Base-by-base conservation (phyloP, 345 rosid genomes). In the Eucalyptus shirleyi region DNA sequence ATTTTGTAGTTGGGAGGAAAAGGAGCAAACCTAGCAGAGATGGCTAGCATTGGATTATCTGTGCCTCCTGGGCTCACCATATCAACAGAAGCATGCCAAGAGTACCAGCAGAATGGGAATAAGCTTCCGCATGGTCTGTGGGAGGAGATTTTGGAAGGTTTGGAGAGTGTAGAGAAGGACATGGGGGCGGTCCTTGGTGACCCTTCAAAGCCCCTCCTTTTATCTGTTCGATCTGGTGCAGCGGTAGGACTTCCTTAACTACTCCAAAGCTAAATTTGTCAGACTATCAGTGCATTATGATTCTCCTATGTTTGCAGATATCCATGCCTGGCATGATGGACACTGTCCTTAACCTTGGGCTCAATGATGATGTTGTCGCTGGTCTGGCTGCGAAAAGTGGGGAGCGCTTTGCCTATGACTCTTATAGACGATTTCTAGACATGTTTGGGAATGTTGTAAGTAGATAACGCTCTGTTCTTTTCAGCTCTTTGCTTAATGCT, bases 291-390 rank as follows among this genome's bases (percentile, higher is more conserved):
- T 40, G 85, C 47, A 12, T 77, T 40, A 40, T 40, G 85, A 40
- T 77, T 77, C 47, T 77, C 47, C 83, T 40, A 77, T 40, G 28
- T 77, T 21, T 77, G 47, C 47, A 98, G 99, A 94, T 97, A 18
- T 98, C 99, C 37, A 98, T 98, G 99, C 99, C 99, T 56, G 99
- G 99, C 51, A 98, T 98, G 99, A 98, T 98, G 99, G 99, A 98
- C 92, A 98, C 99, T 32, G 98, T 98, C 88, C 99, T 98, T 72
- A 98, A 98, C 93, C 97, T 98, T 49, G 99, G 99, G 51, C 92
- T 97, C 47, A 97, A 98, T 92, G 98, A 98, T 72, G 93, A 95
- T 92, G 99, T 98, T 82, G 97, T 93, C 7, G 92, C 93, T 24
- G 98, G 96, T 77, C 93, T 98, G 92, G 96, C 95, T 50, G 93